A percentile compares a stretch with the other conserved stretches of the same genome.
Conservation (phyloP, 2,329 filamentous ascomycete species). For the Chaetomium sp. region DNA sequence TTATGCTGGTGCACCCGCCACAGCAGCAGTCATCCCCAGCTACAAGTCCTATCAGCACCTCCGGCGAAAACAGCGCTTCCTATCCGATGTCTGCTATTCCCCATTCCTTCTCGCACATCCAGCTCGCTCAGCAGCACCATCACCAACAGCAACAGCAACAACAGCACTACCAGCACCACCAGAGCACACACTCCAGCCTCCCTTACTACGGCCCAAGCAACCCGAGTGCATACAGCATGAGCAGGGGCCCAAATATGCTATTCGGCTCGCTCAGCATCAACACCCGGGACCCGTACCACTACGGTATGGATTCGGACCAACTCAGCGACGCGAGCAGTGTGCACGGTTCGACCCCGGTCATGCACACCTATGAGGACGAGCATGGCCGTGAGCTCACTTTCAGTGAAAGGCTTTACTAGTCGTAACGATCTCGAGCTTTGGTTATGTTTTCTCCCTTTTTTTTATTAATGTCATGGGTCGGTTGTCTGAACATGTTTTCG, state of each 20-base stretch:
- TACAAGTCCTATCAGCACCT: not conserved
- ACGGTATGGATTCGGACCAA: conserved; percentile 42
- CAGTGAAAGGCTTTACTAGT: conserved; percentile 40
- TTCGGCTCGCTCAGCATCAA: not conserved
- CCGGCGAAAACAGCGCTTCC: not conserved
- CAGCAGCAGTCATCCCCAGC: not conserved
- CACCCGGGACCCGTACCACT: conserved; percentile 20
- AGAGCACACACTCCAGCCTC: conserved; percentile 5
- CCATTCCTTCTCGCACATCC: conserved; percentile 15
- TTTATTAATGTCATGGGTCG: not conserved
- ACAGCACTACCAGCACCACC: conserved; percentile 1
- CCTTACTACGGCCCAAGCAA: conserved; percentile 27
- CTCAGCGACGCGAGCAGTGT: conserved; percentile 31
- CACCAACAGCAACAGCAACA: conserved; percentile 1
- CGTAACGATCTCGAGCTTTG: not conserved
- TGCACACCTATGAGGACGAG: conserved; percentile 40
- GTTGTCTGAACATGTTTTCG: no score
- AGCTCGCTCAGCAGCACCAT: not conserved
- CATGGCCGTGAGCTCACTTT: conserved; percentile 36
- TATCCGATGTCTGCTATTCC: conserved; percentile 5
- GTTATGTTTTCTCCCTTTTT: not conserved
- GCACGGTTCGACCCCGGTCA: conserved; percentile 31
- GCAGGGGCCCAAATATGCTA: conserved; percentile 13
- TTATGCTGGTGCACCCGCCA: conserved; percentile 7
- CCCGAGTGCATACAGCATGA: conserved; percentile 31